Evolutionary conservation across 2,329 filamentous ascomycete species (phyloP), one percentile per base, ranked within the genome.

Genomic region (Trichoderma aggressivum): DNA sequence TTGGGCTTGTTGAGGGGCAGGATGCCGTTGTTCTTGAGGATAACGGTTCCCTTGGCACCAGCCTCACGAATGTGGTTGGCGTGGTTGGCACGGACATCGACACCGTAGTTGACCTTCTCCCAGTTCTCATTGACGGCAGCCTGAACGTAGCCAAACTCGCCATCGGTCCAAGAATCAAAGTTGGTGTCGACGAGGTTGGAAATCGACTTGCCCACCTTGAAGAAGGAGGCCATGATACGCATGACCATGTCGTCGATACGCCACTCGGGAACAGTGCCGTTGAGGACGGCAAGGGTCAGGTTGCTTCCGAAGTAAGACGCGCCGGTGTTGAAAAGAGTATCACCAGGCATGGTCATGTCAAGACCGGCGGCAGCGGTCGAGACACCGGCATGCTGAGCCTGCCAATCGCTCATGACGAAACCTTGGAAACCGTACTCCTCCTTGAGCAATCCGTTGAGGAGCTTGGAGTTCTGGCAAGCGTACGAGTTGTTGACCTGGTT

Each of bases 221-320:
- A 92, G 78, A 87, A 89, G 53, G 89, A 84, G 6, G 90, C 86
- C 88, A 92, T 91, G 78, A 92, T 97, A 76, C 96, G 90, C 81
- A 94, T 91, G 6, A 89, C 93, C 91, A 97, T 97, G 78, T 98
- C 96, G 75, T 98, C 94, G 11, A 98, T 80, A 64, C 95, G 89
- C 87, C 92, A 97, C 75, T 92, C 89, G 1, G 95, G 93, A 36
- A 98, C 84, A 1, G 94, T 97, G 43, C 94, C 94, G 78, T 98
- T 98, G 75, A 97, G 81, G 7, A 98, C 90, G 1, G 93, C 93
- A 61, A 97, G 84, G 2, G 95, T 98, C 75, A 98, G 81, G 81
- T 98, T 98, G 32, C 90, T 84, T 11, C 95, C 95, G 92, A 92
- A 97, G 84, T 86, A 97, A 21, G 90, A 91, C 64, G 82, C 80